phyloP scores from a whole-genome alignment of 495 filamentous ascomycete genomes.

The Coniosporium apollinis region DNA sequence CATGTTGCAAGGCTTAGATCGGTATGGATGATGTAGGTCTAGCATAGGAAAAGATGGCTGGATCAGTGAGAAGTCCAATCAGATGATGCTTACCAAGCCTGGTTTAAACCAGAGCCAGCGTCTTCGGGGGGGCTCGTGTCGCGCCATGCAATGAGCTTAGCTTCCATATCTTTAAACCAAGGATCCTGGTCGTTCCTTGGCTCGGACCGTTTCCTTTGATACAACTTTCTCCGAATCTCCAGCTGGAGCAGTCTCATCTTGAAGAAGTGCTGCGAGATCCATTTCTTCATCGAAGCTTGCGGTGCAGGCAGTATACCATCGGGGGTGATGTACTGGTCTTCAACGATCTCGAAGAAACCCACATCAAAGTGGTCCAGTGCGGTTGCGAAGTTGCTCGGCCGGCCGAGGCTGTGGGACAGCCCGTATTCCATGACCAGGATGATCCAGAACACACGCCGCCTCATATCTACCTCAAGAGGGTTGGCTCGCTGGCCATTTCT shows the following conservation, averaged over 20 bases:
- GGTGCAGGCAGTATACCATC: conserved; percentile 52
- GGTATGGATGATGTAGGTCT: too few species aligned
- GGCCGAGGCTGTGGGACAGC: conserved; percentile 67
- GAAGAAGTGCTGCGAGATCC: conserved; percentile 79
- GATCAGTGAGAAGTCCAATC: too few species aligned
- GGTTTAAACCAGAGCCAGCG: conserved; percentile 45
- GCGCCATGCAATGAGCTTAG: conserved; percentile 61
- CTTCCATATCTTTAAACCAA: conserved; percentile 70
- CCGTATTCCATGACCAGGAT: conserved; percentile 74
- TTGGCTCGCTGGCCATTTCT: conserved; percentile 27
- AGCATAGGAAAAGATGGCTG: too few species aligned
- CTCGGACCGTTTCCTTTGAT: conserved; percentile 56
- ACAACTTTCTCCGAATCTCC: conserved; percentile 69
- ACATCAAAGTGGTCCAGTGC: conserved; percentile 66
- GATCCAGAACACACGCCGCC: conserved; percentile 72
- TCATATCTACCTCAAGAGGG: conserved; percentile 67
- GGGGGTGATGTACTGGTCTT: conserved; percentile 66
- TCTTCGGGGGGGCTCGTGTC: conserved; percentile 42
- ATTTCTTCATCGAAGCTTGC: conserved; percentile 53
- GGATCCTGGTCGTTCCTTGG: conserved; percentile 61
- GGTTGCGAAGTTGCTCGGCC: conserved; percentile 67
- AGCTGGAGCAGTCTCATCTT: conserved; percentile 79
- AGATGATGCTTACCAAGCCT: conserved; percentile 37
- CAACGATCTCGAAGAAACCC: conserved; percentile 56
- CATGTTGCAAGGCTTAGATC: too few species aligned